Base-by-base conservation (phyloP, 768 basidiomycete species). In the Antrodiella citrinella region DNA sequence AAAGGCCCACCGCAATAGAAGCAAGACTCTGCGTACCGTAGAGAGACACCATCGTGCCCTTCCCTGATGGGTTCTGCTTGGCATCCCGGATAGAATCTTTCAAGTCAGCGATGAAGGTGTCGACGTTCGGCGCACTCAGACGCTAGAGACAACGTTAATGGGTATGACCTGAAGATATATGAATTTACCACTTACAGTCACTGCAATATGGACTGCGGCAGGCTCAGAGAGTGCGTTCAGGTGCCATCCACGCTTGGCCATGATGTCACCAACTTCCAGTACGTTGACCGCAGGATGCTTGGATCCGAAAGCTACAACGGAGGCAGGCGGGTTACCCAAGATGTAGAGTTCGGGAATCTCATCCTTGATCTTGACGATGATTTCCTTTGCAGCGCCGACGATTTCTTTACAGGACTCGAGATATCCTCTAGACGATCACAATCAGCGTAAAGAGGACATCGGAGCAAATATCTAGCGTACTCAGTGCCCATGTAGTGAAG, bases 401-500 rank as follows among this genome's bases (percentile, higher is more conserved):
- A 99, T 97, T 22, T 76, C 69, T 22, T 76, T 77, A 62, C 95
- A 97, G 1, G 94, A 93, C 48, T 77, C 72, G 20, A 88, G 75
- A 69, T 99, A 98, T 10, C 95, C 95, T 25, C 88, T 92, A 59
- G 5, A 30, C 40, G 35, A 53, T 4, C 51, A 12, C 22, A 22
- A 18, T 21, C 20, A n/a, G 43, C 11, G 20, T 42, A 19, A 9
- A 38, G 19, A 41, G 47, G 48, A 21, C 40, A 35, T 35, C 15
- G 22, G 3, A 22, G 9, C 4, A 38, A 25, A 42, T 18, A 38
- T 10, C 48, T 35, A 18, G 73, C 84, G 47, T 61, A 92, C 90
- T 85, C 75, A 52, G 83, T 74, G 23, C 95, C 95, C 71, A 97
- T 85, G 64, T 90, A 81, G 54, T 95, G 87, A 82, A 99, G 85